A percentile compares a stretch with the other conserved stretches of the same genome.
These are phyloP conservation scores for Phytophthora rubi DNA, from an alignment of 352 stramenopile species.

Conservation along the genomic window DNA sequence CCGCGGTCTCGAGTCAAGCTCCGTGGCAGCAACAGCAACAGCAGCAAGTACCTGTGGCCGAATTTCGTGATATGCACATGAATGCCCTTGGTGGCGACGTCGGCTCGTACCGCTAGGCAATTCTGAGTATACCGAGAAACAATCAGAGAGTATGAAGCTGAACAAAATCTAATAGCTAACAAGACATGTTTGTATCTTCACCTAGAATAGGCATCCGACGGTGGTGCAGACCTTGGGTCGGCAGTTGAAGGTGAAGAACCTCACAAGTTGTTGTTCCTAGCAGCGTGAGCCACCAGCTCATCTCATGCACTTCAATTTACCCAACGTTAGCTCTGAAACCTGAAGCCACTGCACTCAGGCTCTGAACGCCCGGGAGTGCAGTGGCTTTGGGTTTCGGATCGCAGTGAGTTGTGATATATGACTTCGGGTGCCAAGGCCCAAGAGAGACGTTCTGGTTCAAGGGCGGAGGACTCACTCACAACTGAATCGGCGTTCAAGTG, in stretches of 20 bases:
- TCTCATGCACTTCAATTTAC: no score
- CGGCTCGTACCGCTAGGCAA: conserved; percentile 17
- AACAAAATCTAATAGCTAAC: background rate
- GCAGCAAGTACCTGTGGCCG: conserved; percentile 23
- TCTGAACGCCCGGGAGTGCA: no score
- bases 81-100: conserved; percentile 29
- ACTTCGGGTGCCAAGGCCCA: background rate
- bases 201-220: no score
- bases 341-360: no score
- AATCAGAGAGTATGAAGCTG: background rate
- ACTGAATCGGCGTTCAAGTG: background rate
- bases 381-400: no score
- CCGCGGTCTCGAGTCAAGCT: conserved; percentile 5
- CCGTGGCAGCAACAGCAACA: conserved; percentile 14
- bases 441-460: no score
- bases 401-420: background rate
- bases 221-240: no score
- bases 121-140: background rate
- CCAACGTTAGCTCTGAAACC: no score
- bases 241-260: no score
- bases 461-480: no score
- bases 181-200: background rate
- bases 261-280: no score
- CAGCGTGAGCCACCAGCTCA: no score
- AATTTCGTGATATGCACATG: conserved; percentile 41